A percentile compares a stretch with the other conserved stretches of the same genome.
Evolutionary conservation across 2,329 filamentous ascomycete species (phyloP).

Genomic region (Nothopassalora personata): DNA sequence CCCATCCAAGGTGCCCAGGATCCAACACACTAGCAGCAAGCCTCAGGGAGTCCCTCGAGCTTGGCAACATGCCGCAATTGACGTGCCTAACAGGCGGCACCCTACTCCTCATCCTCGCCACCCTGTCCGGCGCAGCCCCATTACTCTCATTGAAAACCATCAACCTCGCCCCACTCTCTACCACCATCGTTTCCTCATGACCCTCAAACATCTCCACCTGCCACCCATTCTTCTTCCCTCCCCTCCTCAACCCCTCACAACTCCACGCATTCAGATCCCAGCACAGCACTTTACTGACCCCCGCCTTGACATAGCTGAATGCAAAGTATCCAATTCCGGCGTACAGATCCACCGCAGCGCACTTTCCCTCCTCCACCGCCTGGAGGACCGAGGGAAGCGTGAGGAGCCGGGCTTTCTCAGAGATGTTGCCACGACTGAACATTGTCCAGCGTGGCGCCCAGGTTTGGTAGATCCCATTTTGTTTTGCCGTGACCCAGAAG

Average conservation of each 20-base stretch:
- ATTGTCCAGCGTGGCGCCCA: conserved; percentile 91
- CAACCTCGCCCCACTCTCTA: conserved; percentile 23
- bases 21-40: conserved; percentile 48
- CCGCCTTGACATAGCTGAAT: conserved; percentile 71
- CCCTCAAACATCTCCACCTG: conserved; percentile 4
- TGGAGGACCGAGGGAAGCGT: conserved; percentile 33
- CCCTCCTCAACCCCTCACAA: conserved; percentile 41
- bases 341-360: conserved; percentile 67
- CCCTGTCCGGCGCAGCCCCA: conserved; percentile 28
- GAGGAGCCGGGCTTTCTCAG: conserved; percentile 76
- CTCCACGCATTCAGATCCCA: conserved; percentile 75
- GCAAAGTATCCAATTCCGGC: conserved; percentile 92
- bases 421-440: conserved; percentile 88
- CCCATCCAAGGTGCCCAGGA: conserved; percentile 46
- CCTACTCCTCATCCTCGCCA: conserved; percentile 20
- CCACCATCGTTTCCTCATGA: conserved; percentile 1
- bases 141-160: conserved; percentile 41
- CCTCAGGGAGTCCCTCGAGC: conserved; percentile 46
- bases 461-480: conserved; percentile 70
- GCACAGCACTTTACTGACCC: conserved; percentile 64
- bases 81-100: conserved; percentile 49
- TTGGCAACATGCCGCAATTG: conserved; percentile 55
- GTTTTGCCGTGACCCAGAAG: conserved; percentile 73
- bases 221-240: conserved; percentile 40
- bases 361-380: conserved; percentile 31